These are phyloP conservation scores for Diddensiella santjacobensis DNA, from an alignment of 805 yeast genomes.

Conservation along the genomic window DNA sequence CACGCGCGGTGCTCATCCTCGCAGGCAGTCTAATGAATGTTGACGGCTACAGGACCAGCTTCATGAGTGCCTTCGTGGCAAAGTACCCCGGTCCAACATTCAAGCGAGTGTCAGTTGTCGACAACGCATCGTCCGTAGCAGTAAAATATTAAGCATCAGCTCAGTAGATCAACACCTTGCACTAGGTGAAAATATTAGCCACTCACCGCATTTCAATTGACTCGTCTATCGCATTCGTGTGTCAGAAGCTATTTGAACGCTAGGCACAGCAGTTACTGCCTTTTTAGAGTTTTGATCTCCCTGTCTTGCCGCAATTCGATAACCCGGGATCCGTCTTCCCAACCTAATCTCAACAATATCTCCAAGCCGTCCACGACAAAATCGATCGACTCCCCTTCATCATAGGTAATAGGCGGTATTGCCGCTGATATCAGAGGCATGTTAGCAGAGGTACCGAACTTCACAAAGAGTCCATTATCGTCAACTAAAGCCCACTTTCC, in stretches of 20 bases:
- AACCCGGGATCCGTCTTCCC: neutral
- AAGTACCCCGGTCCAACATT: no score
- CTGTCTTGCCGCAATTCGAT: neutral
- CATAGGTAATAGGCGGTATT: neutral
- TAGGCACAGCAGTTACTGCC: no score
- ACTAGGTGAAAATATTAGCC: no score
- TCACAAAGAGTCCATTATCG: neutral
- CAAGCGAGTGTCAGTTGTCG: no score
- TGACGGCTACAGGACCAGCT: conserved; percentile 1
- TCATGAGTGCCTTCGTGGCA: no score
- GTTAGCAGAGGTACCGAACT: neutral
- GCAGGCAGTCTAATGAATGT: conserved; percentile 9
- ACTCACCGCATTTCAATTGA: no score
- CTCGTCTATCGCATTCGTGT: no score
- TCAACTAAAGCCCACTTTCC: neutral
- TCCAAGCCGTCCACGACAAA: neutral
- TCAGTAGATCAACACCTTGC: no score
- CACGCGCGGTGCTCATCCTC: conserved; percentile 1
- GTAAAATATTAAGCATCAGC: no score
- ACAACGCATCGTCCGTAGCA: no score
- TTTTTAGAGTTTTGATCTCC: neutral
- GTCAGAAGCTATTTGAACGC: no score
- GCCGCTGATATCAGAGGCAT: neutral
- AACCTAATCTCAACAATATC: neutral
- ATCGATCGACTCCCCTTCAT: neutral